Conservation (phyloP, 805 yeast species). For the Pichia exigua region DNA sequence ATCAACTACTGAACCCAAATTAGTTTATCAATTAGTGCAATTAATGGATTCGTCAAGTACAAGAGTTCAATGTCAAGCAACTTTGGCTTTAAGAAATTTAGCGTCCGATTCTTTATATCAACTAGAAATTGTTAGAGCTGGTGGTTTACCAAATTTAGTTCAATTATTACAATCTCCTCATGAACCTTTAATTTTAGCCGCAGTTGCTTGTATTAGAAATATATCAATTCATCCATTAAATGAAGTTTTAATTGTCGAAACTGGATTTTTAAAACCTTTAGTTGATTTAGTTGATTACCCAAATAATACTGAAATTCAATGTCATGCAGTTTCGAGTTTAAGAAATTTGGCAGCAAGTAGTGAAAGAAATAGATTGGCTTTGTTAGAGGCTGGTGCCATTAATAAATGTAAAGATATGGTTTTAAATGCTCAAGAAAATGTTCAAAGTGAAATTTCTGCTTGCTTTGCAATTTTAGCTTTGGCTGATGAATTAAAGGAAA, state of each 20-base stretch:
- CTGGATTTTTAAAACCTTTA: conserved; percentile 90
- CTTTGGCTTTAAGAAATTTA: conserved; percentile 87
- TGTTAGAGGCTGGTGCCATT: conserved; percentile 92
- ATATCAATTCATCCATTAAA: conserved; percentile 94
- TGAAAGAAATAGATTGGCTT: conserved; percentile 85
- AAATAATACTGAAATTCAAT: conserved; percentile 92
- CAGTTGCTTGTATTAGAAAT: conserved; percentile 97
- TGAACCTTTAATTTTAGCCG: conserved; percentile 87
- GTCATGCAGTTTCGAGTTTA: conserved; percentile 95
- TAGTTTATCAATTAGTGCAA: conserved; percentile 78
- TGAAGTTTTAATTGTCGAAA: conserved; percentile 92
- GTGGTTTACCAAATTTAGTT: conserved; percentile 92
- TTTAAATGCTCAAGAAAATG: conserved; percentile 77
- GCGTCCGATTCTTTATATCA: conserved; percentile 96
- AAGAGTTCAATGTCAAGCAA: conserved; percentile 97
- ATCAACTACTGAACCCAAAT: conserved; percentile 85
- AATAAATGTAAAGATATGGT: conserved; percentile 86
- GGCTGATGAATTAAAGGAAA: conserved; percentile 88
- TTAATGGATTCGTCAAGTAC: conserved; percentile 92
- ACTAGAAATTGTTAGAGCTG: conserved; percentile 89
- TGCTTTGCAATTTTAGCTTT: conserved; percentile 94
- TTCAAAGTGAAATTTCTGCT: conserved; percentile 93
- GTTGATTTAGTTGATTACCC: conserved; percentile 76
- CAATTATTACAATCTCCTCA: conserved; percentile 81
- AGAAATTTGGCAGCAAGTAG: conserved; percentile 94